Conservation (phyloP, 345 rosid genomes). For the Aethionema arabicum region DNA sequence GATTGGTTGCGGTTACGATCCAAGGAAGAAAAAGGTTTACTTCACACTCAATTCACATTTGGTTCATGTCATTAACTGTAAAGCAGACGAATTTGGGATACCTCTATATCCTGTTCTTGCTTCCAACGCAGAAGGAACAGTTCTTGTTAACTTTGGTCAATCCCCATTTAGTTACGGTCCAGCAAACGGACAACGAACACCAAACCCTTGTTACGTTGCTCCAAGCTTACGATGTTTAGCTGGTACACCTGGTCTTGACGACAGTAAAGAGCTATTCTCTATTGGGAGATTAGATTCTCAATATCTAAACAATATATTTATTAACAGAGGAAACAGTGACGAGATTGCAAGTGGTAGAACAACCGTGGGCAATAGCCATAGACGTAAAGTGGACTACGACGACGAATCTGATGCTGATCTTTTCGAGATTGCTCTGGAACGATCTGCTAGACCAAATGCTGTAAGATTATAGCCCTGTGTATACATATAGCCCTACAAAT, state of each 20-base stretch:
- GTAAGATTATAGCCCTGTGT: constrained; percentile 27
- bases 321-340: constrained; percentile 44
- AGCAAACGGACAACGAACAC: constrained; percentile 33
- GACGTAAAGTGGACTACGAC: constrained; percentile 48
- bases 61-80: constrained; percentile 38
- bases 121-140: constrained; percentile 26
- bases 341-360: constrained; percentile 33
- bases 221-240: background rate
- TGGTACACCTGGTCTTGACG: constrained; percentile 63
- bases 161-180: constrained; percentile 35
- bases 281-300: constrained; percentile 89
- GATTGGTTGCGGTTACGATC: constrained; percentile 45
- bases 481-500: constrained; percentile 1
- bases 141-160: constrained; percentile 40
- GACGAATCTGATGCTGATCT: constrained; percentile 92
- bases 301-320: constrained; percentile 53
- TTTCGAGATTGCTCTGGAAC: constrained; percentile 77
- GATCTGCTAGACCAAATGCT: constrained; percentile 46
- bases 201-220: constrained; percentile 31
- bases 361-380: constrained; percentile 33
- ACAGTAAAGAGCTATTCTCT: constrained; percentile 83
- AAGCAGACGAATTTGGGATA: constrained; percentile 38
- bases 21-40: constrained; percentile 39
- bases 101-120: constrained; percentile 42
- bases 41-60: constrained; percentile 40